These are phyloP conservation scores for Phlyctochytrium planicorne DNA, from an alignment of 192 early-diverging fungal genomes.

Conservation along the genomic window DNA sequence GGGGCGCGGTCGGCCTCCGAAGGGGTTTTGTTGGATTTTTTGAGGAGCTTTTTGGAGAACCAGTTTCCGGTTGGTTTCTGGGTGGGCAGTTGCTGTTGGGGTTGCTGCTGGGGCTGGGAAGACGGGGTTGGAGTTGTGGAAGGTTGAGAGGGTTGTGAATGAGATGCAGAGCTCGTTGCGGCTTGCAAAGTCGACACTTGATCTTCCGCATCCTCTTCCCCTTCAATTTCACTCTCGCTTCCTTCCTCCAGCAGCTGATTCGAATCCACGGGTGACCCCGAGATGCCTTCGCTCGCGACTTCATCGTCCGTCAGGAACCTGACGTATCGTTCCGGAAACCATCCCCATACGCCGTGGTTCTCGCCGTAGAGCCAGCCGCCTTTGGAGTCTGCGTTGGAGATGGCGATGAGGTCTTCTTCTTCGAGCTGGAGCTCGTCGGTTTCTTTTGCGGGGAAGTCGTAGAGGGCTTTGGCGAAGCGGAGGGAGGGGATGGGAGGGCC, in stretches of 20 bases:
- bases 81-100: no score
- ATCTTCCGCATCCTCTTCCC: not conserved
- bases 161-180: not conserved
- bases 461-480: slow-evolving; percentile 39
- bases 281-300: slow-evolving; percentile 8
- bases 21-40: not conserved
- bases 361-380: slow-evolving; percentile 44
- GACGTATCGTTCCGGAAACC: slow-evolving; percentile 41
- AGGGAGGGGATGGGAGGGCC: no score
- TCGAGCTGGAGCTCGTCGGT: slow-evolving; percentile 36
- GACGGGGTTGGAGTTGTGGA: not conserved
- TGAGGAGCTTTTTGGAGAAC: not conserved
- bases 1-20: not conserved
- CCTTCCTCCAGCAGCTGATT: not conserved
- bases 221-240: not conserved
- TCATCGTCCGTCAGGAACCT: slow-evolving; percentile 32
- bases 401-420: slow-evolving; percentile 37
- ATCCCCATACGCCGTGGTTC: slow-evolving; percentile 38
- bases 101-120: no score
- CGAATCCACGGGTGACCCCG: not conserved
- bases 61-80: not conserved
- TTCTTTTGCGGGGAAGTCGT: slow-evolving; percentile 35
- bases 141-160: no score
- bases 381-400: slow-evolving; percentile 4
- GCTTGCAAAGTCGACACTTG: not conserved